Evolutionary conservation across 352 stramenopile genomes (phyloP).

Genomic region (Pythium insidiosum): DNA sequence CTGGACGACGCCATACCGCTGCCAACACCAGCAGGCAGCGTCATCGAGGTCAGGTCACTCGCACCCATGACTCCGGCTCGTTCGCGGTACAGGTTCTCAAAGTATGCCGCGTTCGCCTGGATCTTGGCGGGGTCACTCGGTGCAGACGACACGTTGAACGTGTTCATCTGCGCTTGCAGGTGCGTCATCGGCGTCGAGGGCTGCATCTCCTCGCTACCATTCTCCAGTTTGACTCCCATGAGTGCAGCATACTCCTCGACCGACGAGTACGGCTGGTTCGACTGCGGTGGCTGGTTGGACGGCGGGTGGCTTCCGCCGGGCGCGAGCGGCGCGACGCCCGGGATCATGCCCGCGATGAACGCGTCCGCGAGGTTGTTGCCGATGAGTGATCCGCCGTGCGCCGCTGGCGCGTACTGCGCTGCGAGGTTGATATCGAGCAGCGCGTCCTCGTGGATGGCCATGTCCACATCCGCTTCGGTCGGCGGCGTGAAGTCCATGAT

Average conservation of each 20-base stretch:
- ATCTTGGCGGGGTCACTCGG: conserved; percentile 59
- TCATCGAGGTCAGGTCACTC: conserved; percentile 11
- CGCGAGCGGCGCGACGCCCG: conserved; percentile 19
- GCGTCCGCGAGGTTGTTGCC: conserved; percentile 25
- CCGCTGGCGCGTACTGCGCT: conserved; percentile 24
- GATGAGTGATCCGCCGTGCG: conserved; percentile 7
- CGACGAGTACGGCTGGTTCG: conserved; percentile 20
- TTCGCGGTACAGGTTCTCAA: conserved; percentile 69
- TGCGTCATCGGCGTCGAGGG: conserved; percentile 18
- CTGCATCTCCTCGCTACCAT: conserved; percentile 24
- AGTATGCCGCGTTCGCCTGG: conserved; percentile 75
- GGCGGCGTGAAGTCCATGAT: conserved; percentile 48
- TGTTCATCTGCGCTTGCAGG: conserved; percentile 15
- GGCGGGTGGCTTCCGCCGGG: too few species aligned
- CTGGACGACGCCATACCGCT: conserved; percentile 41
- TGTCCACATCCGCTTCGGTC: conserved; percentile 59
- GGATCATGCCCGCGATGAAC: conserved; percentile 44
- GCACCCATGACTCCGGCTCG: conserved; percentile 27
- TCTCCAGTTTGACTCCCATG: conserved; percentile 82
- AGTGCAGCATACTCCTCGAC: conserved; percentile 78
- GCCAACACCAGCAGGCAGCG: conserved; percentile 33
- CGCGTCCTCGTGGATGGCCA: conserved; percentile 61
- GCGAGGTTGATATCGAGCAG: conserved; percentile 43
- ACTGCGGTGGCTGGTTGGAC: conserved; percentile 9
- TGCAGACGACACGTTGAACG: conserved; percentile 26